Evolutionary conservation across 805 yeast genomes (phyloP).

Genomic region (Allodekkera sacchari): DNA sequence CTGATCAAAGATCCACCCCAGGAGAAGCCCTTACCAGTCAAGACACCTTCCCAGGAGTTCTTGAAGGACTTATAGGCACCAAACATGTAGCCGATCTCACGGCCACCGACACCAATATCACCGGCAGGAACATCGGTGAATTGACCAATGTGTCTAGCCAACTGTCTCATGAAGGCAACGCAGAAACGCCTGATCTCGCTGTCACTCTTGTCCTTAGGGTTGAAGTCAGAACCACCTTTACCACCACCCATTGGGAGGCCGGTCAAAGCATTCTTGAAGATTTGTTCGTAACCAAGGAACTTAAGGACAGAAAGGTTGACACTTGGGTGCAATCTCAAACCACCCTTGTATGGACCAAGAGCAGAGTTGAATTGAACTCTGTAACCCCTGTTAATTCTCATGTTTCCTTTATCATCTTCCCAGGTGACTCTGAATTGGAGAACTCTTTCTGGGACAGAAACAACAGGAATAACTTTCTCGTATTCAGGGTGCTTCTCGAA

Average conservation of each 20-base stretch:
- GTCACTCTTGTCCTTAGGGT: slow-evolving; percentile 92
- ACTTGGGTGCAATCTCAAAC: slow-evolving; percentile 94
- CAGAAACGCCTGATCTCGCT: slow-evolving; percentile 95
- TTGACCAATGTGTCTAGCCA: slow-evolving; percentile 92
- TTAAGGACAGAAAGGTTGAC: slow-evolving; percentile 92
- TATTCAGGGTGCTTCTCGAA: slow-evolving; percentile 86
- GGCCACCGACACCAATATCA: slow-evolving; percentile 97
- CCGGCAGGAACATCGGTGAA: slow-evolving; percentile 99
- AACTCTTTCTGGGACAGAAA: slow-evolving; percentile 91
- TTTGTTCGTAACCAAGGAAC: slow-evolving; percentile 97
- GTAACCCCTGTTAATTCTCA: slow-evolving; percentile 95
- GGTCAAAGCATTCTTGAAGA: slow-evolving; percentile 95
- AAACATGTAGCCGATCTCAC: slow-evolving; percentile 88
- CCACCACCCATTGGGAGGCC: slow-evolving; percentile 99
- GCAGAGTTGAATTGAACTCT: slow-evolving; percentile 98
- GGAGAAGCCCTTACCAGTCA: slow-evolving; percentile 94
- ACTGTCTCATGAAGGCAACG: slow-evolving; percentile 90
- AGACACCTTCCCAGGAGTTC: slow-evolving; percentile 93
- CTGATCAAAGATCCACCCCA: slow-evolving; percentile 99
- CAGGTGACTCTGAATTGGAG: slow-evolving; percentile 96
- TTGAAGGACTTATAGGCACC: slow-evolving; percentile 93
- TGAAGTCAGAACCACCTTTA: slow-evolving; percentile 98
- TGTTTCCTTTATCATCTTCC: slow-evolving; percentile 91
- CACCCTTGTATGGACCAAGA: slow-evolving; percentile 98
- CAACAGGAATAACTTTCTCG: slow-evolving; percentile 79